Base-by-base conservation (phyloP, 495 filamentous ascomycete species). In the Trichoderma asperelloides region DNA sequence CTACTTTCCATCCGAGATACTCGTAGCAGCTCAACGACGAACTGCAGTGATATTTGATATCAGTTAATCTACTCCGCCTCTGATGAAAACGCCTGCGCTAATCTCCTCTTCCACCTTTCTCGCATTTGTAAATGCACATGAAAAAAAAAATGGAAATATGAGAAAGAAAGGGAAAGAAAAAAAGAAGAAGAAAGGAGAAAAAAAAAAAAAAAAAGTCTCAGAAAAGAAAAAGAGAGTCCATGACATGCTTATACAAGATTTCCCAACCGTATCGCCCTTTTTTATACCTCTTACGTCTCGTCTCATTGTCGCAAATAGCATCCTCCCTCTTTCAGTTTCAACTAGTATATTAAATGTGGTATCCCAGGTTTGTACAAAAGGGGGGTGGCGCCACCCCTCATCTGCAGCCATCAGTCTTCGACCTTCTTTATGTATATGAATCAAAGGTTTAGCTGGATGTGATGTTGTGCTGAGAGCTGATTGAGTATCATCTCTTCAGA, bases 191-290 rank as follows among this genome's bases (percentile, higher is more conserved):
- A 18, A 30, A n/a, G n/a, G n/a, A n/a, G n/a, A n/a, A 27, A 60
- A 60, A 25, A 30, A 8, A 13, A 16, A 27, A 13, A 11, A 13
- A 60, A 30, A 11, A 28, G 47, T 23, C 21, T 51, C 47, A 27
- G 30, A 60, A 60, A 60, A 2, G 15, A 60, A 30, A 25, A 55
- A 60, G 27, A 60, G 55, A 60, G 55, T 30, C 55, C 47, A 23
- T 51, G 55, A 60, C 55, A 60, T 60, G 55, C 55, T 28, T 60
- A 60, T 60, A 60, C 55, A 60, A 60, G 55, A 60, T 60, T 60
- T 60, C 55, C 47, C 55, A 30, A 28, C 9, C 55, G 55, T 30
- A 30, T 28, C 11, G 55, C 25, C 55, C 47, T 25, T 49, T 60
- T 21, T 55, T 60, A 33, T n/a, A 23, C 51, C 8, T 60, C 25